Evolutionary conservation across 2,329 filamentous ascomycete species (phyloP).

Genomic region (Ceratocystis albifundus): DNA sequence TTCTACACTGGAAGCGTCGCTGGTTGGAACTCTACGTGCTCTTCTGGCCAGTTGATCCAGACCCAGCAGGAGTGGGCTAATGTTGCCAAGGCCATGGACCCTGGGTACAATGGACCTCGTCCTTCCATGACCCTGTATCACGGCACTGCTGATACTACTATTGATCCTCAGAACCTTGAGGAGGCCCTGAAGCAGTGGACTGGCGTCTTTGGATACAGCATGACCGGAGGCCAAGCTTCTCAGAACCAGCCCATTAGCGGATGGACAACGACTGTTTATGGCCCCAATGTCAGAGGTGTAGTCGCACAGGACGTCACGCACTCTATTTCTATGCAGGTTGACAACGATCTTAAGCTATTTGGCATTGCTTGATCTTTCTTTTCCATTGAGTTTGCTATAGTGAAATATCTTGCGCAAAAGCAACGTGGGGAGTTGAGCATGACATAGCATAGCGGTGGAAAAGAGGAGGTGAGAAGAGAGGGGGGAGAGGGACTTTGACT

Average conservation of each 20-base stretch:
- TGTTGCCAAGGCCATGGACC: conserved; percentile 38
- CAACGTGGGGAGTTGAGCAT: no score
- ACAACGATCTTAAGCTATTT: conserved; percentile 24
- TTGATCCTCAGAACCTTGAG: conserved; percentile 44
- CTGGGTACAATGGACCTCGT: conserved; percentile 37
- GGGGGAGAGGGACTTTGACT: no score
- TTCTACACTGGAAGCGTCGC: conserved; percentile 36
- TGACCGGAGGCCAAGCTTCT: conserved; percentile 28
- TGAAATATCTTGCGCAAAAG: no score
- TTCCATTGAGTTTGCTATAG: no score
- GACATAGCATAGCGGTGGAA: no score
- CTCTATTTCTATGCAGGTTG: conserved; percentile 27
- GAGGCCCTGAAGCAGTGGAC: conserved; percentile 49
- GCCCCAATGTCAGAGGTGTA: conserved; percentile 28
- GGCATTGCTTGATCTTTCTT: conserved; percentile 13
- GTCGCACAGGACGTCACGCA: conserved; percentile 29
- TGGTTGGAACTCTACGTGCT: conserved; percentile 45
- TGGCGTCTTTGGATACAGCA: conserved; percentile 36
- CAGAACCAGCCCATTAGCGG: conserved; percentile 31
- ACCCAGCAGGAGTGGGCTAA: conserved; percentile 35
- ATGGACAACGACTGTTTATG: conserved; percentile 34
- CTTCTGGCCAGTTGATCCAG: conserved; percentile 38
- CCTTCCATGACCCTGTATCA: conserved; percentile 51
- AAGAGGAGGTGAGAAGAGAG: no score
- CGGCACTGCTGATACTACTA: conserved; percentile 39